Evolutionary conservation across 441 rosid species (phyloP).

Genomic region (Omphalea diandra): DNA sequence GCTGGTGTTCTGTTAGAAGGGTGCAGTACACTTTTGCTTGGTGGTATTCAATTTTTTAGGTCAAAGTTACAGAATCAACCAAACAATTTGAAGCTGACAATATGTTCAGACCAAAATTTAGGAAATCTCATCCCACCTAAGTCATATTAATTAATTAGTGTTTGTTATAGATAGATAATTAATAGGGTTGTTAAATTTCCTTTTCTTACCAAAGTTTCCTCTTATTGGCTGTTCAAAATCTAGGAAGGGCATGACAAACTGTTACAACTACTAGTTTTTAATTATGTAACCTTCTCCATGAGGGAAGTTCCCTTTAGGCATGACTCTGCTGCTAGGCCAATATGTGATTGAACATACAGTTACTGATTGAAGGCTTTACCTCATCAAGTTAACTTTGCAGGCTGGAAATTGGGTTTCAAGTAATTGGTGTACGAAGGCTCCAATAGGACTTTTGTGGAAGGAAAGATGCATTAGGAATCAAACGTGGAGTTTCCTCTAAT

Average conservation of each 20-base stretch:
- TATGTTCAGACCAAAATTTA: too few relatives aligned
- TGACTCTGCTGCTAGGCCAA: neutral
- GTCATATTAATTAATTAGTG: too few relatives aligned
- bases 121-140: too few relatives aligned
- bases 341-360: neutral
- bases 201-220: neutral
- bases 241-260: neutral
- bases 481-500: too few relatives aligned
- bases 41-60: too few relatives aligned
- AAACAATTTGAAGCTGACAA: too few relatives aligned
- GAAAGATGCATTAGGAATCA: too few relatives aligned
- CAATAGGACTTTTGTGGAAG: too few relatives aligned
- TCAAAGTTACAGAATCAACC: too few relatives aligned
- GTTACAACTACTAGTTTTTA: neutral
- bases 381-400: slow-evolving; percentile 5
- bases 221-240: neutral
- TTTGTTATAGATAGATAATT: too few relatives aligned
- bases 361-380: neutral
- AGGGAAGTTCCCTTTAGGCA: slow-evolving; percentile 7
- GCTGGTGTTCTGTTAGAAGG: neutral
- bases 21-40: neutral
- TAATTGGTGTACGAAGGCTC: too few relatives aligned
- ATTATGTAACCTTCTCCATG: neutral
- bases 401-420: slow-evolving; percentile 7
- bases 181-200: neutral